Evolutionary conservation across 345 rosid genomes (phyloP).

Genomic region (Salix dunnii): DNA sequence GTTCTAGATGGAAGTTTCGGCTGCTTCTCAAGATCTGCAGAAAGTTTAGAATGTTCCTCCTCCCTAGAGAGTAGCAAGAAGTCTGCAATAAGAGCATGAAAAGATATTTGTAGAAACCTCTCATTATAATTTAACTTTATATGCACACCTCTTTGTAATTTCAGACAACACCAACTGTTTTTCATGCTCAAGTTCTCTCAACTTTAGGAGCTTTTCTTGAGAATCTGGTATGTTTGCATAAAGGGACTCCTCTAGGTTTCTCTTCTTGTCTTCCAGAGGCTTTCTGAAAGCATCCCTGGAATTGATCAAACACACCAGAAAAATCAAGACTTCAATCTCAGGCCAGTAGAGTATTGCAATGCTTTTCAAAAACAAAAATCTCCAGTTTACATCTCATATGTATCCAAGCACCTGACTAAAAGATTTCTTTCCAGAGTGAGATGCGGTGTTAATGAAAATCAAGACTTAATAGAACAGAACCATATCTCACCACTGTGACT

Average conservation of each 20-base stretch:
- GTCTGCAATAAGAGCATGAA: background rate
- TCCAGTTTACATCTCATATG: background rate
- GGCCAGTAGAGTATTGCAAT: too few species aligned
- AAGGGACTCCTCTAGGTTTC: slow-evolving; percentile 54
- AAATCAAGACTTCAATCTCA: background rate
- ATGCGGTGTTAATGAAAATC: background rate
- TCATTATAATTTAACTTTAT: background rate
- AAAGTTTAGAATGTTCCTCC: slow-evolving; percentile 47
- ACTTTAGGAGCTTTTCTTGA: slow-evolving; percentile 47
- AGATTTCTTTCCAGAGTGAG: background rate
- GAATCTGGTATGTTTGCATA: slow-evolving; percentile 49
- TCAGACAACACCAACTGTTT: slow-evolving; percentile 47
- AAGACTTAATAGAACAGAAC: background rate
- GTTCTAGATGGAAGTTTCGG: slow-evolving; percentile 49
- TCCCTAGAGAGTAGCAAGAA: slow-evolving; percentile 43
- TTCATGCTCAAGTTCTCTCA: slow-evolving; percentile 56
- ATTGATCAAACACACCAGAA: slow-evolving; percentile 3
- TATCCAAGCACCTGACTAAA: background rate
- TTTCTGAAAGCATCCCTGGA: slow-evolving; percentile 51
- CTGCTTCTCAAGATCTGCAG: slow-evolving; percentile 44
- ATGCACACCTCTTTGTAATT: slow-evolving; percentile 47
- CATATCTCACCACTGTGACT: slow-evolving; percentile 51
- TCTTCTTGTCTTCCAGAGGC: slow-evolving; percentile 54
- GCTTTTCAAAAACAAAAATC: too few species aligned
- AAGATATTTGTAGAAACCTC: background rate